Evolutionary conservation across 2,329 filamentous ascomycete genomes (phyloP).

Genomic region (Colletotrichum eleusines): DNA sequence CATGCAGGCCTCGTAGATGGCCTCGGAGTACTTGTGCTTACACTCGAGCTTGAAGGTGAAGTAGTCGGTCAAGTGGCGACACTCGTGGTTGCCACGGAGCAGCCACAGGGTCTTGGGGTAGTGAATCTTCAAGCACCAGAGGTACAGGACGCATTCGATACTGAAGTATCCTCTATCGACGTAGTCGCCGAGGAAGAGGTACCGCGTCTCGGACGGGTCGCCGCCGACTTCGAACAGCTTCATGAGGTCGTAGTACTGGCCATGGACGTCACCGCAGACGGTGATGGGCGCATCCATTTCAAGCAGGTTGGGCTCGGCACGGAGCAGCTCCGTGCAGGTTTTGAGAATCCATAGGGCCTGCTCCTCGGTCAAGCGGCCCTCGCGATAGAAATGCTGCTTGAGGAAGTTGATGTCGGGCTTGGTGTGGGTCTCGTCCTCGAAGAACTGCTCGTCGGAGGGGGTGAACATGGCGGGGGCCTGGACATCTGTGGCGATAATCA

Average conservation of each 20-base stretch:
- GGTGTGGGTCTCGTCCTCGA: constrained; percentile 83
- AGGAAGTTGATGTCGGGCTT: constrained; percentile 96
- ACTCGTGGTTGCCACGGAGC: constrained; percentile 97
- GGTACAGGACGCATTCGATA: constrained; percentile 98
- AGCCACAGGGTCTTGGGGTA: constrained; percentile 98
- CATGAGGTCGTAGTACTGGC: constrained; percentile 99
- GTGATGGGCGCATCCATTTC: constrained; percentile 99
- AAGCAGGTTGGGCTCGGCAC: constrained; percentile 91
- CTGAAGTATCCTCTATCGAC: constrained; percentile 99
- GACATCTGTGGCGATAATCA: constrained; percentile 74
- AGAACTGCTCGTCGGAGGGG: constrained; percentile 95
- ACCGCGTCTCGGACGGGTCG: constrained; percentile 94
- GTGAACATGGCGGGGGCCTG: constrained; percentile 96
- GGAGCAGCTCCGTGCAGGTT: constrained; percentile 87
- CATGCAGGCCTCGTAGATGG: constrained; percentile 97
- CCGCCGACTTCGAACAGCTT: constrained; percentile 99
- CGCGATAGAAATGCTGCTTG: constrained; percentile 98
- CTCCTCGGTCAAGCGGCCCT: constrained; percentile 96
- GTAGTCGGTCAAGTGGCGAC: constrained; percentile 98
- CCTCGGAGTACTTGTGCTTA: constrained; percentile 99
- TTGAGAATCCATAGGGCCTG: constrained; percentile 96
- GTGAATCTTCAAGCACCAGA: constrained; percentile 99
- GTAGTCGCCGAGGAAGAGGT: constrained; percentile 97
- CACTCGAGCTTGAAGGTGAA: constrained; percentile 99
- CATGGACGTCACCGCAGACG: constrained; percentile 97